phyloP scores from a whole-genome alignment of 805 yeast genomes.

The Candida endomychidarum region DNA sequence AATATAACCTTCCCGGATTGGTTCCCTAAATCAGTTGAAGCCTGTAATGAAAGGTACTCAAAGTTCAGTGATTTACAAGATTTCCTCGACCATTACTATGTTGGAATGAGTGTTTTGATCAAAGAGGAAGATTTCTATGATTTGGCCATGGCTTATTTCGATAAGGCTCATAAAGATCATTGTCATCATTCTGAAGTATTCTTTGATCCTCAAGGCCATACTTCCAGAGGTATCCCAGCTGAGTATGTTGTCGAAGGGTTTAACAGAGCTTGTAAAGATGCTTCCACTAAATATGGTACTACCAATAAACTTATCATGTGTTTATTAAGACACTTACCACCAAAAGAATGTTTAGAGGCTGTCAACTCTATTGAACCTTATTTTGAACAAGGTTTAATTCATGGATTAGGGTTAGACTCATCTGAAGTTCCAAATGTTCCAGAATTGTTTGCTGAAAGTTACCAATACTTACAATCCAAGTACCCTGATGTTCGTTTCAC shows the following conservation, averaged over 20 bases:
- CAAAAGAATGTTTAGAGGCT: slow-evolving; percentile 55
- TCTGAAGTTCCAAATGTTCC: slow-evolving; percentile 81
- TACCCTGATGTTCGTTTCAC: slow-evolving; percentile 62
- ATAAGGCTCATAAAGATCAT: slow-evolving; percentile 57
- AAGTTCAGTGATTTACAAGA: slow-evolving; percentile 71
- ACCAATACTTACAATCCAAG: slow-evolving; percentile 44
- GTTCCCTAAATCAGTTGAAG: slow-evolving; percentile 62
- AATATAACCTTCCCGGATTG: slow-evolving; percentile 55
- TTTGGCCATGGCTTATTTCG: slow-evolving; percentile 72
- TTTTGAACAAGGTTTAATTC: slow-evolving; percentile 57
- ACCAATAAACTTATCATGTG: slow-evolving; percentile 79
- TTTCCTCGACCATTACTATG: slow-evolving; percentile 74
- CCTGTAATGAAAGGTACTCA: slow-evolving; percentile 56
- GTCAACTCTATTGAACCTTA: slow-evolving; percentile 53
- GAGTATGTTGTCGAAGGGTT: slow-evolving; percentile 67
- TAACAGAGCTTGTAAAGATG: slow-evolving; percentile 63
- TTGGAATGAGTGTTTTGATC: slow-evolving; percentile 75
- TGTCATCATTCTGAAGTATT: slow-evolving; percentile 72
- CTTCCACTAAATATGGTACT: slow-evolving; percentile 58
- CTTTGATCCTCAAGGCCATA: slow-evolving; percentile 84
- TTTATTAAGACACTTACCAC: slow-evolving; percentile 71
- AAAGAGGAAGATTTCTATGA: slow-evolving; percentile 72
- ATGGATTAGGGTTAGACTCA: slow-evolving; percentile 82
- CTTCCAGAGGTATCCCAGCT: slow-evolving; percentile 61
- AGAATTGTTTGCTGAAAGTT: slow-evolving; percentile 63